These are phyloP conservation scores for Tremella yokohamensis DNA, from an alignment of 768 basidiomycete genomes.

Conservation along the genomic window DNA sequence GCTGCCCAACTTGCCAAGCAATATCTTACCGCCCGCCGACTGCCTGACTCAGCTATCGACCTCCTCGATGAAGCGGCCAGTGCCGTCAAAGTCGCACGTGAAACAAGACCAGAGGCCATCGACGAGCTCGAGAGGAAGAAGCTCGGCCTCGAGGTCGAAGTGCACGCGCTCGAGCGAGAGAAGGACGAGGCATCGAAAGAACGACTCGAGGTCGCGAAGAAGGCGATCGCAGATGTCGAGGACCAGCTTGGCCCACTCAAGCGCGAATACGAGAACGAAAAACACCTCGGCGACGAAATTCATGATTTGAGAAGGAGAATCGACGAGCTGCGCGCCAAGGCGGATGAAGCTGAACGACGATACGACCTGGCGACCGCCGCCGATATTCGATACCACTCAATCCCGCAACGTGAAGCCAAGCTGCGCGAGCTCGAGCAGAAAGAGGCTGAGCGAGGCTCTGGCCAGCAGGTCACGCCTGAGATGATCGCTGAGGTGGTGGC, in stretches of 20 bases:
- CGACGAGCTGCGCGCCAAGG: conserved; percentile 85
- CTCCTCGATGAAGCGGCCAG: conserved; percentile 88
- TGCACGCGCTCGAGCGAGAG: conserved; percentile 89
- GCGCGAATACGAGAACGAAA: conserved; percentile 82
- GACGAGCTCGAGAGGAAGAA: conserved; percentile 84
- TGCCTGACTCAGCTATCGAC: conserved; percentile 69
- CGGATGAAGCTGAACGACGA: conserved; percentile 86
- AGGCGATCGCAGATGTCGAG: conserved; percentile 75
- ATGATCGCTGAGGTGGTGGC: conserved; percentile 29
- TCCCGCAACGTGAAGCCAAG: conserved; percentile 73
- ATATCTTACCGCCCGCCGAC: conserved; percentile 61
- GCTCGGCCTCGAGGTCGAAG: conserved; percentile 88
- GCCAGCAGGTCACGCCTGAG: conserved; percentile 58
- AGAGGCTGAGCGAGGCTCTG: conserved; percentile 56
- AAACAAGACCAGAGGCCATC: conserved; percentile 89
- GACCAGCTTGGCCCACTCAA: conserved; percentile 78
- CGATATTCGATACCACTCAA: conserved; percentile 84
- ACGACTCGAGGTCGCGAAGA: conserved; percentile 67
- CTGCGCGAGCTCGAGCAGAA: conserved; percentile 59
- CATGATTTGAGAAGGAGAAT: conserved; percentile 71
- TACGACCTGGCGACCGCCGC: conserved; percentile 55
- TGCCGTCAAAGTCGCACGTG: conserved; percentile 76
- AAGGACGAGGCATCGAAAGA: conserved; percentile 86
- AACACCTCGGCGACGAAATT: conserved; percentile 74
- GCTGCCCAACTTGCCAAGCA: conserved; percentile 90